phyloP scores from a whole-genome alignment of 1,284 basidiomycete genomes.

The Microbotryum saponariae region DNA sequence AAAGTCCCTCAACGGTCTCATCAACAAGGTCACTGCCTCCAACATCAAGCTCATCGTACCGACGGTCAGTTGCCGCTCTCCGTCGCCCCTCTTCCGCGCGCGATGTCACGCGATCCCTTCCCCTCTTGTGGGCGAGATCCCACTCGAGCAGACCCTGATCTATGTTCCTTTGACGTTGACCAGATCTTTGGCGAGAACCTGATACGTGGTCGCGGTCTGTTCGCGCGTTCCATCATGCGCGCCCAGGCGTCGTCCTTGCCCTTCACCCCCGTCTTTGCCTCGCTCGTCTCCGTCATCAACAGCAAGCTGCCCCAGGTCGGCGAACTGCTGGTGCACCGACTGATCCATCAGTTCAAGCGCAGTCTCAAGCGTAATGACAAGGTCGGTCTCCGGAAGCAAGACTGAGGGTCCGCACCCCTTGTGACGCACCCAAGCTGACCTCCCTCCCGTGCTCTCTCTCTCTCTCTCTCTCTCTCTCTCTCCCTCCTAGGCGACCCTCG shows the following conservation, averaged over 20 bases:
- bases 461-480: conserved; percentile 1
- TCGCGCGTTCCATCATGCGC: conserved; percentile 91
- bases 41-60: conserved; percentile 89
- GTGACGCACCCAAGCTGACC: no score
- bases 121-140: not conserved
- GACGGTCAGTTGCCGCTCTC: conserved; percentile 46
- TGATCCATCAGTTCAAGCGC: conserved; percentile 90
- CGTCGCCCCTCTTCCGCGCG: no score
- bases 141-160: not conserved
- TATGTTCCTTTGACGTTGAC: not conserved
- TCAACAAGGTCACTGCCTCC: conserved; percentile 64
- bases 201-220: conserved; percentile 79
- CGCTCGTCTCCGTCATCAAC: conserved; percentile 89
- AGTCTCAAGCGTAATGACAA: conserved; percentile 98
- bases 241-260: conserved; percentile 93
- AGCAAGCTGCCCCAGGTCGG: conserved; percentile 95
- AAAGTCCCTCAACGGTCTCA: conserved; percentile 97
- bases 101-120: not conserved
- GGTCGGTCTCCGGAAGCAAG: conserved; percentile 47
- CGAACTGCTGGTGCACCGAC: conserved; percentile 76
- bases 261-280: conserved; percentile 95
- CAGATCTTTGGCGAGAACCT: conserved; percentile 79
- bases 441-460: not conserved
- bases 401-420: no score
- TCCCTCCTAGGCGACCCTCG: conserved; percentile 65